These are phyloP conservation scores for Phaeosphaeriaceae sp. DNA, from an alignment of 2,329 filamentous ascomycete genomes.

Conservation along the genomic window DNA sequence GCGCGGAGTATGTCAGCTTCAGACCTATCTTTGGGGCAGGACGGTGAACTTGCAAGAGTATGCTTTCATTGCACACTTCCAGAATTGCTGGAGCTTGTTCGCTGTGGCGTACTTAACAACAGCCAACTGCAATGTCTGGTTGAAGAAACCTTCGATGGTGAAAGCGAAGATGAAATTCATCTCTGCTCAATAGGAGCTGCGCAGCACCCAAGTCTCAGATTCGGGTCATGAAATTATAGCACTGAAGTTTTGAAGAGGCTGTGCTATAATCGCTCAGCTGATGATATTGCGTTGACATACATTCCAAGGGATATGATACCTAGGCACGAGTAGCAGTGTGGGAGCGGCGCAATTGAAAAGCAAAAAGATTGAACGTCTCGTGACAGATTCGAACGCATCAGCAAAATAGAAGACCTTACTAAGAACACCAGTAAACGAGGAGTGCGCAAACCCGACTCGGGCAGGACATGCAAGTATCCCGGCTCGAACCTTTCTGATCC, in stretches of 20 bases:
- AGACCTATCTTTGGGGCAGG: background rate
- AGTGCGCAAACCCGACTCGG: background rate
- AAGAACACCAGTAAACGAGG: background rate
- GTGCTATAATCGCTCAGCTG: no score
- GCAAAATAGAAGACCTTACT: background rate
- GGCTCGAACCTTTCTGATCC: background rate
- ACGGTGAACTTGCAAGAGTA: background rate
- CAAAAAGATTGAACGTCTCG: no score
- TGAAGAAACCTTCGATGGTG: background rate
- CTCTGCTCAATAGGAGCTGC: background rate
- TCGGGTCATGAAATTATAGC: background rate
- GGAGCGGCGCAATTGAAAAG: no score
- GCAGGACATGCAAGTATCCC: background rate
- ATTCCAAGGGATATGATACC: no score
- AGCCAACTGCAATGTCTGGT: slow-evolving; percentile 9
- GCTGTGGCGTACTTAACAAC: slow-evolving; percentile 15
- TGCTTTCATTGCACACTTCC: slow-evolving; percentile 26
- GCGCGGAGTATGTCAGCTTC: background rate
- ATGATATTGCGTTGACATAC: no score
- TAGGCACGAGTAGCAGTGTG: no score
- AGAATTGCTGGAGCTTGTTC: slow-evolving; percentile 20
- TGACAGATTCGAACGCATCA: background rate
- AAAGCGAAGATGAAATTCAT: background rate
- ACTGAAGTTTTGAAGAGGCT: no score
- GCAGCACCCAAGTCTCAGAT: background rate